Conservation (phyloP, 2,329 filamentous ascomycete genomes). For the Botrytis aclada region DNA sequence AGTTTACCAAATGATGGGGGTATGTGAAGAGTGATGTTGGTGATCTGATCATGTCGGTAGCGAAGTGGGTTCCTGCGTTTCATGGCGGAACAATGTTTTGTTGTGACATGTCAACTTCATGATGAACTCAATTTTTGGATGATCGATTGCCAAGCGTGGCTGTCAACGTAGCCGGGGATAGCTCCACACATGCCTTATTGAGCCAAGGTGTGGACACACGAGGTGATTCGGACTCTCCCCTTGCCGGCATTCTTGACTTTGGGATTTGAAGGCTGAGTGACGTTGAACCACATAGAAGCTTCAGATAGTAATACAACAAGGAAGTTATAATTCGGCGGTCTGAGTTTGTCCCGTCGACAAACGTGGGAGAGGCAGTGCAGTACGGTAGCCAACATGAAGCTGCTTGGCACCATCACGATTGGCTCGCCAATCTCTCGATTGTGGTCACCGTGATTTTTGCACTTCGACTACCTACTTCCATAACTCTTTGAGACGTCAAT, state of each 20-base stretch:
- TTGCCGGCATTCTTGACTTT: neutral
- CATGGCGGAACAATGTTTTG: neutral
- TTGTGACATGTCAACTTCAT: neutral
- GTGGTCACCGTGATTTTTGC: neutral
- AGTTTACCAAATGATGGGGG: neutral
- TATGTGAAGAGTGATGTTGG: neutral
- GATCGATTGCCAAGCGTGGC: neutral
- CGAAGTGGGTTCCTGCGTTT: neutral
- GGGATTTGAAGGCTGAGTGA: neutral
- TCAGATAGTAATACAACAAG: neutral
- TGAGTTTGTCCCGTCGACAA: neutral
- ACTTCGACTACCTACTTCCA: neutral
- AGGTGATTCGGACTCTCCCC: neutral
- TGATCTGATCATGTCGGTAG: neutral
- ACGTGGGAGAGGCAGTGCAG: neutral
- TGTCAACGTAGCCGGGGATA: neutral
- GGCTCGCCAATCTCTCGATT: neutral
- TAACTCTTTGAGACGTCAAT: no score
- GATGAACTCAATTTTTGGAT: neutral
- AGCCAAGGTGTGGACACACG: neutral
- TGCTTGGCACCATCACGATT: neutral
- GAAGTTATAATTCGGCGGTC: neutral
- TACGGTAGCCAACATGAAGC: neutral
- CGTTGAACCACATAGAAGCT: neutral
- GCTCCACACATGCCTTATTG: no score